Conservation (phyloP, 2,329 filamentous ascomycete species). For the Myriosclerotinia scirpicola region DNA sequence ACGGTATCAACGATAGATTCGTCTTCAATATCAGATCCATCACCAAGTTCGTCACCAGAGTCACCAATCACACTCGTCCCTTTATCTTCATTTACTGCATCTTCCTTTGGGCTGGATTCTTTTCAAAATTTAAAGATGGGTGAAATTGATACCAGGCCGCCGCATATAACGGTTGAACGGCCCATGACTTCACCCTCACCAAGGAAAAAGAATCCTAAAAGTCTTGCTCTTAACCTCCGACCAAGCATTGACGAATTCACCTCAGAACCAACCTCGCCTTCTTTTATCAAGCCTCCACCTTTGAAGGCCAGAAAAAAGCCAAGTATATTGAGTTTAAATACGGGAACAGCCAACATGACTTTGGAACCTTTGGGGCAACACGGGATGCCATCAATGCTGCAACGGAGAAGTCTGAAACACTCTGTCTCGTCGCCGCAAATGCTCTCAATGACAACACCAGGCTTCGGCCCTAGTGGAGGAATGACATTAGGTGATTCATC, state of each 20-base stretch:
- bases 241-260: conserved; percentile 49
- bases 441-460: conserved; percentile 52
- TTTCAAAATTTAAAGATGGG: conserved; percentile 43
- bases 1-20: conserved; percentile 92
- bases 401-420: conserved; percentile 64
- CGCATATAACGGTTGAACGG: conserved; percentile 45
- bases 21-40: conserved; percentile 84
- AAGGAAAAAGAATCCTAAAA: conserved; percentile 79
- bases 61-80: conserved; percentile 77
- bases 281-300: conserved; percentile 76
- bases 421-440: conserved; percentile 68
- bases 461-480: conserved; percentile 60
- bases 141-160: conserved; percentile 45
- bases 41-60: conserved; percentile 88
- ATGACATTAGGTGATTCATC: conserved; percentile 58
- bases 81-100: conserved; percentile 65
- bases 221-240: conserved; percentile 72
- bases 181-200: conserved; percentile 69
- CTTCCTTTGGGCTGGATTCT: conserved; percentile 49
- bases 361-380: conserved; percentile 58
- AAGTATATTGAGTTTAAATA: conserved; percentile 76
- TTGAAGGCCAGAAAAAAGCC: conserved; percentile 68
- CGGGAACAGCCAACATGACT: conserved; percentile 56
- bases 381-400: conserved; percentile 57
- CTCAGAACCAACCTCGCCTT: conserved; percentile 61